These are phyloP conservation scores for Diaporthe humulicola DNA, from an alignment of 2,329 filamentous ascomycete species.

Conservation along the genomic window DNA sequence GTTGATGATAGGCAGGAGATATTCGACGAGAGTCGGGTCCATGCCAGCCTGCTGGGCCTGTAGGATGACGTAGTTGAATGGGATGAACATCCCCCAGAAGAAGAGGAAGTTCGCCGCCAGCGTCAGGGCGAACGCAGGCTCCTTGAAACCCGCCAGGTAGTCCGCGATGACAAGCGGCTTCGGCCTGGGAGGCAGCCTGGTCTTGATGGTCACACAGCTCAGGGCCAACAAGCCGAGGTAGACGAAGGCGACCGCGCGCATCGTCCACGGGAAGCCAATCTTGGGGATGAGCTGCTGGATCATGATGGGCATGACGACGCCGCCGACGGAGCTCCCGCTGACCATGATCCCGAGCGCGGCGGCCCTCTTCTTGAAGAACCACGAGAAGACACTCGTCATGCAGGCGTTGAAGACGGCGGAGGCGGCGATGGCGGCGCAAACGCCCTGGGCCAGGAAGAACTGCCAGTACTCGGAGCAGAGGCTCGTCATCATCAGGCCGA, in stretches of 20 bases:
- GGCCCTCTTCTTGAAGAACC: slow-evolving; percentile 62
- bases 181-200: slow-evolving; percentile 50
- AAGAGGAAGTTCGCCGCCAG: slow-evolving; percentile 65
- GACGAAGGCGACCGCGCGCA: slow-evolving; percentile 54
- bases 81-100: slow-evolving; percentile 67
- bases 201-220: slow-evolving; percentile 50
- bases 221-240: slow-evolving; percentile 51
- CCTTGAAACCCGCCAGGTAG: slow-evolving; percentile 61
- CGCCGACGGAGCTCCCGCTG: slow-evolving; percentile 63
- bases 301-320: slow-evolving; percentile 70
- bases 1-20: slow-evolving; percentile 70
- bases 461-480: slow-evolving; percentile 58
- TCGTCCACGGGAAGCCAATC: slow-evolving; percentile 56
- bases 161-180: slow-evolving; percentile 60
- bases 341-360: slow-evolving; percentile 62
- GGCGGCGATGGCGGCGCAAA: slow-evolving; percentile 51
- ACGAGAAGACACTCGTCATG: slow-evolving; percentile 54
- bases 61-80: slow-evolving; percentile 66
- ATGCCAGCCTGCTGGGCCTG: slow-evolving; percentile 61
- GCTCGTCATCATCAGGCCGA: slow-evolving; percentile 73
- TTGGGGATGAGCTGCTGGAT: slow-evolving; percentile 64
- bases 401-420: slow-evolving; percentile 53
- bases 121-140: slow-evolving; percentile 59
- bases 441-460: slow-evolving; percentile 54
- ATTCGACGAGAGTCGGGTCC: slow-evolving; percentile 55